Evolutionary conservation across 495 filamentous ascomycete species (phyloP).

Genomic region (Cercophora samala): DNA sequence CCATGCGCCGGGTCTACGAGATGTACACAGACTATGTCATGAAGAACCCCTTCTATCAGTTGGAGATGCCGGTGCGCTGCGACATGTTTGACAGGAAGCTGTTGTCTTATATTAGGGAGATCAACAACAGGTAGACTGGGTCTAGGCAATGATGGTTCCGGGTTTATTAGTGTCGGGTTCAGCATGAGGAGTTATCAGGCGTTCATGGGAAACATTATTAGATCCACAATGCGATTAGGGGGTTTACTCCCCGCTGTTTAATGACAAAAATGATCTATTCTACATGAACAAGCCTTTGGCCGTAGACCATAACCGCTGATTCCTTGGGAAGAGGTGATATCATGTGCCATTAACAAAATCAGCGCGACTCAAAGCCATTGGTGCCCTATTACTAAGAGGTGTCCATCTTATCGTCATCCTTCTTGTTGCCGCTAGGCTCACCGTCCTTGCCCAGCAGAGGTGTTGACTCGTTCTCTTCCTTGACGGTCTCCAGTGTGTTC

Average conservation of each 20-base stretch:
- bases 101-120: slow-evolving; percentile 63
- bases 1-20: slow-evolving; percentile 84
- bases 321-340: not conserved
- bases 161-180: not conserved
- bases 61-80: slow-evolving; percentile 95
- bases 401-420: slow-evolving; percentile 68
- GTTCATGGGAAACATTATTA: slow-evolving; percentile 12
- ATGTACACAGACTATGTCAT: slow-evolving; percentile 96
- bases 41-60: slow-evolving; percentile 98
- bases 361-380: not conserved
- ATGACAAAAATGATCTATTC: not conserved
- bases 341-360: not conserved
- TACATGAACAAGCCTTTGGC: not conserved
- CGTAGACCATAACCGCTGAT: not conserved
- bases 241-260: slow-evolving; percentile 13
- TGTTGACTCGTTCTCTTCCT: slow-evolving; percentile 69
- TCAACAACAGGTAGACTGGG: slow-evolving; percentile 45
- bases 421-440: slow-evolving; percentile 60
- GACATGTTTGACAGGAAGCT: slow-evolving; percentile 90
- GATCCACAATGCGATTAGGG: not conserved
- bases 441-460: slow-evolving; percentile 64
- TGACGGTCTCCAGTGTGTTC: slow-evolving; percentile 72
- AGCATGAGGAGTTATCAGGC: slow-evolving; percentile 23
- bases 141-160: no score
- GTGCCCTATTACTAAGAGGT: slow-evolving; percentile 51